Evolutionary conservation across 1,284 basidiomycete genomes (phyloP).

Genomic region (Tilletia caries): DNA sequence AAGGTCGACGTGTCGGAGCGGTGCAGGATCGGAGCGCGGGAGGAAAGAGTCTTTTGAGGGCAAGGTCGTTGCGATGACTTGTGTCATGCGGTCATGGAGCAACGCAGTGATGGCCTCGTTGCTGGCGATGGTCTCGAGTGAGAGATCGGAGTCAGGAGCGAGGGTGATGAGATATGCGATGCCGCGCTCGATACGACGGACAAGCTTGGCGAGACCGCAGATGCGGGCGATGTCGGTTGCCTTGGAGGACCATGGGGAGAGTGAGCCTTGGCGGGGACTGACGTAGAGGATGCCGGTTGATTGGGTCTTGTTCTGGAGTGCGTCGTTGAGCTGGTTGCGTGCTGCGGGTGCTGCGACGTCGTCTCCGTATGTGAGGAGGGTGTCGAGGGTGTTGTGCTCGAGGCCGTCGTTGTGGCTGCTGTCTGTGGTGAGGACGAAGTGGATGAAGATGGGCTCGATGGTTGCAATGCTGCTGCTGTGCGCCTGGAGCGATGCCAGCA

Average conservation of each 20-base stretch:
- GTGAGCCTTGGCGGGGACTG: constrained; percentile 56
- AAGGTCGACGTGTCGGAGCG: constrained; percentile 68
- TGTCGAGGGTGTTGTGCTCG: constrained; percentile 60
- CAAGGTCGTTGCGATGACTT: constrained; percentile 62
- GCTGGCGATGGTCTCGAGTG: constrained; percentile 18
- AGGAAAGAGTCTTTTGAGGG: constrained; percentile 66
- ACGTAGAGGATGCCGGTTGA: constrained; percentile 58
- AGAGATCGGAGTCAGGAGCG: constrained; percentile 43
- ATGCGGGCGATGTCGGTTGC: constrained; percentile 82
- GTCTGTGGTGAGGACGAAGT: constrained; percentile 71
- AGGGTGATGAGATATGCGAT: constrained; percentile 69
- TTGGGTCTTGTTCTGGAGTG: constrained; percentile 28
- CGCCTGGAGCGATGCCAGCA: constrained; percentile 67
- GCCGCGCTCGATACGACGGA: constrained; percentile 82
- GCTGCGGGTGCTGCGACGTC: constrained; percentile 61
- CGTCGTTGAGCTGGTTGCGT: constrained; percentile 55
- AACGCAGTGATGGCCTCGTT: constrained; percentile 24
- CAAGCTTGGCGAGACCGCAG: constrained; percentile 66
- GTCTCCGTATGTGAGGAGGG: constrained; percentile 84
- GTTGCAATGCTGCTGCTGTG: constrained; percentile 58
- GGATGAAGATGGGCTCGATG: constrained; percentile 80
- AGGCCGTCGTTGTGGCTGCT: constrained; percentile 57
- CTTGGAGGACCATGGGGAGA: constrained; percentile 95
- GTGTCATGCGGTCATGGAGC: constrained; percentile 86
- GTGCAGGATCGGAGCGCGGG: constrained; percentile 65